Conservation (phyloP, 495 filamentous ascomycete species). For the Penicillium nucicola region DNA sequence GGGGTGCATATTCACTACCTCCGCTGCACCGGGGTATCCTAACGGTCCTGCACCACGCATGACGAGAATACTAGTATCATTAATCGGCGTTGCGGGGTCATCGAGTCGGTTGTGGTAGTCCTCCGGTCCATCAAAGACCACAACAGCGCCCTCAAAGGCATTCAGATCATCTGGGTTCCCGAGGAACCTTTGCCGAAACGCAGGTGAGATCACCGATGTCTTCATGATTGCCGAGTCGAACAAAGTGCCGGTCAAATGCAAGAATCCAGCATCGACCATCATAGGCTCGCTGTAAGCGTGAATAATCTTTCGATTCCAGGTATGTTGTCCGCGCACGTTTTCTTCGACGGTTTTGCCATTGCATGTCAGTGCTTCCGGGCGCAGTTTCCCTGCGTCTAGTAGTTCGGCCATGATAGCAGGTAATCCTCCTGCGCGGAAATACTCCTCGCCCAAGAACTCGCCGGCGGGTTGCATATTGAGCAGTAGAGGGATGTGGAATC, state of each 20-base stretch:
- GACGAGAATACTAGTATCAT: conserved; percentile 48
- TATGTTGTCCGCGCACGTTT: conserved; percentile 37
- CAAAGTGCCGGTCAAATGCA: conserved; percentile 47
- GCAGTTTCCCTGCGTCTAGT: conserved; percentile 40
- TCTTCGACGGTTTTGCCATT: conserved; percentile 37
- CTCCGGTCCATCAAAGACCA: conserved; percentile 52
- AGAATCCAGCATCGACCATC: conserved; percentile 45
- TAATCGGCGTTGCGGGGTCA: conserved; percentile 35
- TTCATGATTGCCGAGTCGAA: conserved; percentile 59
- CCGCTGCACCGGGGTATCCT: conserved; percentile 49
- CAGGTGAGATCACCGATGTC: conserved; percentile 49
- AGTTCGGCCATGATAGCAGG: conserved; percentile 51
- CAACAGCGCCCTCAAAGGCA: conserved; percentile 48
- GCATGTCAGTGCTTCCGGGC: conserved; percentile 37
- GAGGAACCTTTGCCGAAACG: conserved; percentile 46
- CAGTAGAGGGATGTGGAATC: conserved; percentile 46
- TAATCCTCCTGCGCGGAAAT: conserved; percentile 49
- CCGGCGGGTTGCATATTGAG: conserved; percentile 55
- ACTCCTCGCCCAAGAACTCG: conserved; percentile 50
- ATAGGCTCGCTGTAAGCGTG: conserved; percentile 41
- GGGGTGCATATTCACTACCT: background rate
- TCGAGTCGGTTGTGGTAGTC: conserved; percentile 48
- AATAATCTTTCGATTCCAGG: conserved; percentile 43
- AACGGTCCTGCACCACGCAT: conserved; percentile 53
- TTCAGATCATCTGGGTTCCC: conserved; percentile 47